These are phyloP conservation scores for Eurotiales sp. DNA, from an alignment of 2,329 filamentous ascomycete genomes.

Conservation along the genomic window DNA sequence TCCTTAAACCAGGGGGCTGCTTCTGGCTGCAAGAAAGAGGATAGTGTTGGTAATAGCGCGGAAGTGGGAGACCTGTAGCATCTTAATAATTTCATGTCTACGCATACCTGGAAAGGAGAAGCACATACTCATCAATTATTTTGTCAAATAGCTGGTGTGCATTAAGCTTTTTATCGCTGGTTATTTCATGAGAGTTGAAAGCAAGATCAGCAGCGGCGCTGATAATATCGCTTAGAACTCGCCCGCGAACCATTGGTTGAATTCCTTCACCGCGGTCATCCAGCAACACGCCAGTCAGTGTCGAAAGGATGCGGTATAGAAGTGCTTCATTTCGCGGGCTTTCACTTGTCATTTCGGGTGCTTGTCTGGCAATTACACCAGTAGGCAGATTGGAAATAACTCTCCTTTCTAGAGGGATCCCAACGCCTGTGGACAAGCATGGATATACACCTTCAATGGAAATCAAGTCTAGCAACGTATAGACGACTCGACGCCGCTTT, in stretches of 20 bases:
- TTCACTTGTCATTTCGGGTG: constrained; percentile 17
- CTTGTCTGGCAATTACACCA: constrained; percentile 39
- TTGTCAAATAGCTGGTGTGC: constrained; percentile 25
- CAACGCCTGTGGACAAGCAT: constrained; percentile 39
- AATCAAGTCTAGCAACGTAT: constrained; percentile 41
- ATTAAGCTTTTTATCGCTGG: constrained; percentile 15
- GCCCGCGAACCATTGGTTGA: constrained; percentile 35
- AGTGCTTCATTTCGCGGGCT: constrained; percentile 27
- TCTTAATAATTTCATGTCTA: constrained; percentile 17
- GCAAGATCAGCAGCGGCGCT: constrained; percentile 36
- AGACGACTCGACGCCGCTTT: constrained; percentile 36
- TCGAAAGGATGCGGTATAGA: constrained; percentile 27
- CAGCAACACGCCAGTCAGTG: constrained; percentile 28
- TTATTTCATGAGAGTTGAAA: constrained; percentile 30
- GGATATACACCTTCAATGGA: constrained; percentile 45
- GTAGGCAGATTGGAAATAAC: constrained; percentile 42
- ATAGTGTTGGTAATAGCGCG: constrained; percentile 33
- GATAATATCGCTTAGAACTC: constrained; percentile 40
- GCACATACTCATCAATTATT: constrained; percentile 34
- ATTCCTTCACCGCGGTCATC: constrained; percentile 32
- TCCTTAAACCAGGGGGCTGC: constrained; percentile 37
- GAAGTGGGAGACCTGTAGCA: constrained; percentile 32
- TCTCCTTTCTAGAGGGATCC: constrained; percentile 41
- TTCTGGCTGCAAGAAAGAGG: constrained; percentile 35
- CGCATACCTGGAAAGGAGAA: background rate